Evolutionary conservation across 1,139 yeast species (phyloP).

Genomic region (Saccharomyces hybrid): DNA sequence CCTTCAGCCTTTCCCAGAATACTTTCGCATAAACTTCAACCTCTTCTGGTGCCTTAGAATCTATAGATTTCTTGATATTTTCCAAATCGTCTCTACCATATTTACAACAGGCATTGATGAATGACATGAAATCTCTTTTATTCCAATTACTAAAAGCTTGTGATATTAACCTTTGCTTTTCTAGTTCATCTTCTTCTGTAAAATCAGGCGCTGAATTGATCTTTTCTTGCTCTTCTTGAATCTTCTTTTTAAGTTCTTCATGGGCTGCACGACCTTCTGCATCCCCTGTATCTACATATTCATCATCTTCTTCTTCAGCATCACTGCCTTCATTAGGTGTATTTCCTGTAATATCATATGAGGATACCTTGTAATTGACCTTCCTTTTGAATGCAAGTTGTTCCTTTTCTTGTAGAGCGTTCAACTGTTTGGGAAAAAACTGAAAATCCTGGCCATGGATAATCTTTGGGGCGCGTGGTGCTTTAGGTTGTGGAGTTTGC

Average conservation of each 20-base stretch:
- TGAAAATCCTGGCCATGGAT: constrained; percentile 80
- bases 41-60: constrained; percentile 63
- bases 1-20: constrained; percentile 68
- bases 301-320: constrained; percentile 32
- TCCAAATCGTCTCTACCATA: constrained; percentile 60
- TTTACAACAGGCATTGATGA: constrained; percentile 72
- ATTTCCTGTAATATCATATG: constrained; percentile 38
- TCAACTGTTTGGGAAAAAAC: constrained; percentile 64
- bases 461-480: constrained; percentile 65
- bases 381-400: constrained; percentile 68
- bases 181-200: constrained; percentile 63
- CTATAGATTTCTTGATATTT: constrained; percentile 58
- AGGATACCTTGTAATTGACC: constrained; percentile 61
- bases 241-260: constrained; percentile 30
- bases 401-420: constrained; percentile 66
- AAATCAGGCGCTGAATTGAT: constrained; percentile 66
- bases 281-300: constrained; percentile 19
- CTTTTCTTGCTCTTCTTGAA: constrained; percentile 51
- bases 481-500: constrained; percentile 39
- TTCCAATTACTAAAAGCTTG: constrained; percentile 79
- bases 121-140: constrained; percentile 80
- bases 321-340: constrained; percentile 28
- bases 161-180: constrained; percentile 52
- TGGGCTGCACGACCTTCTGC: constrained; percentile 30
- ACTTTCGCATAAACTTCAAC: constrained; percentile 58